Base-by-base conservation (phyloP, 495 filamentous ascomycete genomes). In the Penicillium soppii region DNA sequence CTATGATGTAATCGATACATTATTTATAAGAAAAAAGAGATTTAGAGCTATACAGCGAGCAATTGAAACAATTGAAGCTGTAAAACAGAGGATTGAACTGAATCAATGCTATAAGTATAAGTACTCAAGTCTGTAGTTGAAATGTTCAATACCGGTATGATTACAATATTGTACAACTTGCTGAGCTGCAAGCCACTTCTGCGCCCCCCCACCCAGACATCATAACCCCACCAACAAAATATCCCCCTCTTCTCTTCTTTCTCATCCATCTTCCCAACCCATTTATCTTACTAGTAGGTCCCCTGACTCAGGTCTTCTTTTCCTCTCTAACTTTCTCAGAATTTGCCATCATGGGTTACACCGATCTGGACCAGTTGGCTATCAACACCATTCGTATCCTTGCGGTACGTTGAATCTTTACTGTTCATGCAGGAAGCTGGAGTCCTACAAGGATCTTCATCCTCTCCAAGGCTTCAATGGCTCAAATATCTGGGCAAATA, bases 361-460 rank as follows among this genome's bases (percentile, higher is more conserved):
- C 77, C 61, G 85, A 98, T 63, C 65, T 83, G 62, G 94, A 99
- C 70, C 76, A 86, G 79, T 83, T 91, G 70, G 88, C 88, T 63
- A 88, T 99, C 75, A 97, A 97, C 87, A 95, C 92, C 68, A 97
- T 97, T 77, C 91, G 95, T 69, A 67, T 91, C 63, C 83, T 98
- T 59, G 92, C 94, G 58, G 94, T 98, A 87, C 32, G 73, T 56
- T 26, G 9, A 41, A 1, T 33, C 37, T 36, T 25, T 53, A 47
- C 7, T 43, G 8, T 43, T 52, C 50, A 58, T 22, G 49, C 29
- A 33, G 20, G 47, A 43, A 30, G 53, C 43, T 51, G 45, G 27
- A 17, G n/a, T 19, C 10, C 26, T 9, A 23, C 27, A 5, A 1
- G 43, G 27, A 30, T 46, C n/a, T 19, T 25, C 1, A 10, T 12